Base-by-base conservation (phyloP, 371 early-diverging fungal species). In the Gilbertella persicaria region DNA sequence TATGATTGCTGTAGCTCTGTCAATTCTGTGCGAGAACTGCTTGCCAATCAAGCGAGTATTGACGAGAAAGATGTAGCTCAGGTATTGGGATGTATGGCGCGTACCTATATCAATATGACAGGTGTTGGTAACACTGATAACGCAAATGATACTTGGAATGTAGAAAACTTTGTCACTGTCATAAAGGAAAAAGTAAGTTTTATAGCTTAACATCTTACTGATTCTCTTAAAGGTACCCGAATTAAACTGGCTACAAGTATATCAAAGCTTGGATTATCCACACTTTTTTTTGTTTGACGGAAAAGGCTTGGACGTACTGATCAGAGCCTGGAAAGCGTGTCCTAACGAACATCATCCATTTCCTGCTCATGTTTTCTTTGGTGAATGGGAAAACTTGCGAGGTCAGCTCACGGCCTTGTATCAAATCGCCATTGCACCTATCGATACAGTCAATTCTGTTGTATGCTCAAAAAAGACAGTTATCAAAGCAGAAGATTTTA, bases 321-420 rank as follows among this genome's bases (percentile, higher is more conserved):
- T 90, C 6, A 78, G 66, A 36, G 85, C 86, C 2, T 87, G 85
- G 76, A 87, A 79, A 50, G 26, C 47, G 0, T 56, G 39, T 24
- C 33, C 39, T 14, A 17, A 67, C 57, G 62, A 55, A 10, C 38
- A 48, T 40, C 58, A 62, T 0, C 65, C 57, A 5, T 93, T 92
- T 59, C 95, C 95, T 19, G 71, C 86, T 25, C 67, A 81, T 19
- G 79, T 79, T 3, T 83, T 93, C 50, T 87, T 88, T 71, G 85
- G 86, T 16, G 75, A 79, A 52, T 95, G 95, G 95, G 74, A 67
- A 16, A 87, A 92, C 54, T 57, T 79, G 12, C 75, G 75, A 16
- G 89, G 86, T 4, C 92, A 94, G 55, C 66, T 92, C 8, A 84
- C 84, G 19, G 78, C 91, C 21, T 65, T 94, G 46, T 80, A 78